Evolutionary conservation across 495 filamentous ascomycete genomes (phyloP).

Genomic region (Clohesyomyces aquaticus): DNA sequence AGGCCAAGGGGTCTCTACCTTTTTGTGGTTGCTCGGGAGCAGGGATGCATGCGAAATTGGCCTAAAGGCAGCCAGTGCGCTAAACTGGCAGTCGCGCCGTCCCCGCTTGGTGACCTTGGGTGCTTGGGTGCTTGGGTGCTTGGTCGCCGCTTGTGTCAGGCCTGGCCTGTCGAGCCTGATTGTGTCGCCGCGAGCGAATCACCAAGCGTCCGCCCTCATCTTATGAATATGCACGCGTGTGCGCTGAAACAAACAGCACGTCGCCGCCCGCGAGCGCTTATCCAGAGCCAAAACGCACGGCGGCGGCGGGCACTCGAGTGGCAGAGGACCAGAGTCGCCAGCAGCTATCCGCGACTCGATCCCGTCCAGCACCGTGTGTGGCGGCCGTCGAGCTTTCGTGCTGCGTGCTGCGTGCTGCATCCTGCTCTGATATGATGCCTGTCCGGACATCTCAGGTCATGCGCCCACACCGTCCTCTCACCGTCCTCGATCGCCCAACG

Average conservation of each 20-base stretch:
- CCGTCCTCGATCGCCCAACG: conserved; percentile 2
- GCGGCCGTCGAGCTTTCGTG: no score
- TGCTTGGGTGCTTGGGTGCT: conserved; percentile 9
- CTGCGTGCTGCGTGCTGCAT: no score
- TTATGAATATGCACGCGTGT: conserved; percentile 19
- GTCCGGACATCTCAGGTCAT: conserved; percentile 25
- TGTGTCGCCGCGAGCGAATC: conserved; percentile 15
- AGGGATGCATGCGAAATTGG: conserved; percentile 1
- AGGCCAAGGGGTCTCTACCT: background rate
- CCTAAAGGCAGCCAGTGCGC: background rate
- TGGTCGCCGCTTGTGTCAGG: conserved; percentile 1
- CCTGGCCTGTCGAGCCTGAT: background rate
- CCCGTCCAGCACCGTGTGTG: no score
- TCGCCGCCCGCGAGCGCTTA: background rate
- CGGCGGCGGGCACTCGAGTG: background rate
- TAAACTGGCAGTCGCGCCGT: background rate
- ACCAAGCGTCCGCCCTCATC: background rate
- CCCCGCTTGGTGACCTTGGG: background rate
- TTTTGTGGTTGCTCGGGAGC: conserved; percentile 16
- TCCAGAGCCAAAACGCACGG: background rate
- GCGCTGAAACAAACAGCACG: conserved; percentile 18
- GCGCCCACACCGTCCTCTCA: background rate
- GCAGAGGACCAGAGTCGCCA: no score
- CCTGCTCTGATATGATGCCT: conserved; percentile 23
- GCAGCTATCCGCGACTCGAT: no score